A percentile compares a stretch with the other conserved stretches of the same genome.
These are phyloP conservation scores for Juglanconis sp. DNA, from an alignment of 2,329 filamentous ascomycete genomes.

Conservation along the genomic window DNA sequence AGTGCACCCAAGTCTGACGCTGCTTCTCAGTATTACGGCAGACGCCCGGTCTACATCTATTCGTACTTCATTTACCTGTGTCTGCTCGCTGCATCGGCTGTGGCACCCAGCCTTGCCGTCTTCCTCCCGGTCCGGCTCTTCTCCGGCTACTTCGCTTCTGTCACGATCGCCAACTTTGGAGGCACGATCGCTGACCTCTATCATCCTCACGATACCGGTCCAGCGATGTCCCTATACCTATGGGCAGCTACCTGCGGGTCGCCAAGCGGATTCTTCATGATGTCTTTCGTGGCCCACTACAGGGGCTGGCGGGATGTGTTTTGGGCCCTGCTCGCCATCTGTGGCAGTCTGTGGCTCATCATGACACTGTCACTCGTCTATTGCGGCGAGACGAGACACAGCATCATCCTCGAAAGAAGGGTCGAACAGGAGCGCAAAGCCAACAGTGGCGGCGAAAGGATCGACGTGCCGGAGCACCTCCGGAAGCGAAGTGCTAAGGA, in stretches of 20 bases:
- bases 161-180: constrained; percentile 37
- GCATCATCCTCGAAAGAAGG: constrained; percentile 36
- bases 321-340: constrained; percentile 43
- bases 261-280: constrained; percentile 42
- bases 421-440: constrained; percentile 28
- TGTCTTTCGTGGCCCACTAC: constrained; percentile 41
- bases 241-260: constrained; percentile 45
- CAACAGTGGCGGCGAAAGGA: constrained; percentile 20
- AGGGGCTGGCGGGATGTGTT: constrained; percentile 41
- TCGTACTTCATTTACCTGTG: constrained; percentile 40
- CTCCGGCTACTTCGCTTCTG: constrained; percentile 41
- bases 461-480: constrained; percentile 34
- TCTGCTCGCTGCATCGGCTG: constrained; percentile 39
- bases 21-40: constrained; percentile 36
- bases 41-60: constrained; percentile 39
- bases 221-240: constrained; percentile 32
- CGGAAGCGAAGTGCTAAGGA: constrained; percentile 33
- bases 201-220: constrained; percentile 37
- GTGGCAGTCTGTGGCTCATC: constrained; percentile 39
- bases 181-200: constrained; percentile 44
- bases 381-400: constrained; percentile 28
- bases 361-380: constrained; percentile 38
- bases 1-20: neutral
- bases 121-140: constrained; percentile 42
- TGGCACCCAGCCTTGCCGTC: constrained; percentile 36